A percentile compares a stretch with the other conserved stretches of the same genome.
Evolutionary conservation across 2,329 filamentous ascomycete genomes (phyloP).

Genomic region (Cercospora zeina): DNA sequence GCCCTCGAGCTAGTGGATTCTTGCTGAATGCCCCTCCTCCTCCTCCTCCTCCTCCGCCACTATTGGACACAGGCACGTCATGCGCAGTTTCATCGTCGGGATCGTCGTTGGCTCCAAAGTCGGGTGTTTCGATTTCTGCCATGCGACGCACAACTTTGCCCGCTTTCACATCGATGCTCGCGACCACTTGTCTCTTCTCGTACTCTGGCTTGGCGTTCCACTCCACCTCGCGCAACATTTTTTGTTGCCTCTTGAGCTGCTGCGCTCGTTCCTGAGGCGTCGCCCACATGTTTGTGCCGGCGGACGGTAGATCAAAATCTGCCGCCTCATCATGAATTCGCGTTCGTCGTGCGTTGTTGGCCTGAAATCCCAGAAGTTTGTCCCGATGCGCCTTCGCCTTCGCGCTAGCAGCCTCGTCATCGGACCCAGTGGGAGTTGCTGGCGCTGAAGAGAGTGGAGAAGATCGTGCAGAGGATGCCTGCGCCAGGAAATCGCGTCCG

Average conservation of each 20-base stretch:
- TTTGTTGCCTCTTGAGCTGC: conserved; percentile 83
- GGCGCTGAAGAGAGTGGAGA: conserved; percentile 40
- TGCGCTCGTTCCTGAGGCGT: conserved; percentile 77
- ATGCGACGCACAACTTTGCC: conserved; percentile 74
- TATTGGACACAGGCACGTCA: conserved; percentile 36
- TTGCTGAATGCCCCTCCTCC: conserved; percentile 57
- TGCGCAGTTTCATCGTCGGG: conserved; percentile 40
- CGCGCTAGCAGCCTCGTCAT: conserved; percentile 57
- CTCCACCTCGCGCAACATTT: conserved; percentile 78
- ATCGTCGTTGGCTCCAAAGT: conserved; percentile 48
- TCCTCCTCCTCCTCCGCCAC: conserved; percentile 45
- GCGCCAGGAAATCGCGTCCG: conserved; percentile 41
- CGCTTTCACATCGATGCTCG: conserved; percentile 79
- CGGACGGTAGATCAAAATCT: conserved; percentile 64
- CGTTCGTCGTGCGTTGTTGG: conserved; percentile 80
- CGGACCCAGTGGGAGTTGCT: conserved; percentile 35
- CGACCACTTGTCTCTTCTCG: conserved; percentile 80
- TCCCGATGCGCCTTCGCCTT: conserved; percentile 78
- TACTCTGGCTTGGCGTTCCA: conserved; percentile 83
- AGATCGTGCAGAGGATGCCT: conserved; percentile 40
- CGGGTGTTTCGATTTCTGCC: conserved; percentile 60
- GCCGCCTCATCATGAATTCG: conserved; percentile 84
- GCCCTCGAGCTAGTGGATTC: conserved; percentile 65
- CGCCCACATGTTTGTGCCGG: conserved; percentile 75
- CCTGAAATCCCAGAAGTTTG: conserved; percentile 76